Evolutionary conservation across 2,329 filamentous ascomycete genomes (phyloP), one percentile per base, ranked within the genome.

Genomic region (Lecanicillium sp.): DNA sequence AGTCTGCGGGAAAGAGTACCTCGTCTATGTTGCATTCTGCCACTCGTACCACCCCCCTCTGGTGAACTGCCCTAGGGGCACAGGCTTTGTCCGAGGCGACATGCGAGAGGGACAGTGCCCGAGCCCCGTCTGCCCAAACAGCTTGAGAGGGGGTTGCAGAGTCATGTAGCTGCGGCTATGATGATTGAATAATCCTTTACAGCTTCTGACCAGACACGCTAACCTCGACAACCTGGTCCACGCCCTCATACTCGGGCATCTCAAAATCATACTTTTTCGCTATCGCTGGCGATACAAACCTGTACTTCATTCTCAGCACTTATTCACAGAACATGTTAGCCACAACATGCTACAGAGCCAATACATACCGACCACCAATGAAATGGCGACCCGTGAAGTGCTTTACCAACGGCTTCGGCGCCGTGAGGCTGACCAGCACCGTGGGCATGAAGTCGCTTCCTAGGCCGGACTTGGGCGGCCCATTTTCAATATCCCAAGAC

Each of bases 361-460:
- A 25, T 25, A 62, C 71, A 53, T 65, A 84, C 74, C 87, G 71
- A 39, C 92, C 92, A 7, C 92, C 92, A 40, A 98, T 62, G 55
- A 97, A 98, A 67, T 98, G 92, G 33, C 86, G 77, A 1, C 90
- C 92, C 46, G 69, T 78, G 60, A 95, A 98, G 58, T 79, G 78
- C 59, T 81, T 84, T 6, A 87, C 84, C 44, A 95, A 67, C 6
- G 90, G 90, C 64, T 98, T 98, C 3, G 92, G 88, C 9, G 92
- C 92, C 34, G 90, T 95, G 54, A 98, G 67, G 57, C 87, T 94
- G 49, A 98, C 80, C 42, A 98, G 67, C 15, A 81, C 80, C 25
- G 73, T 69, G 47, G 92, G 92, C 65, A 85, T 80, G 55, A 94
- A 97, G 4, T 71, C 78, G 52, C 81, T 82, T 1, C 88, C 90